Evolutionary conservation across 176 grass and related monocot genomes (phyloP), one percentile per base, ranked within the genome.

Genomic region (Avena atlantica): DNA sequence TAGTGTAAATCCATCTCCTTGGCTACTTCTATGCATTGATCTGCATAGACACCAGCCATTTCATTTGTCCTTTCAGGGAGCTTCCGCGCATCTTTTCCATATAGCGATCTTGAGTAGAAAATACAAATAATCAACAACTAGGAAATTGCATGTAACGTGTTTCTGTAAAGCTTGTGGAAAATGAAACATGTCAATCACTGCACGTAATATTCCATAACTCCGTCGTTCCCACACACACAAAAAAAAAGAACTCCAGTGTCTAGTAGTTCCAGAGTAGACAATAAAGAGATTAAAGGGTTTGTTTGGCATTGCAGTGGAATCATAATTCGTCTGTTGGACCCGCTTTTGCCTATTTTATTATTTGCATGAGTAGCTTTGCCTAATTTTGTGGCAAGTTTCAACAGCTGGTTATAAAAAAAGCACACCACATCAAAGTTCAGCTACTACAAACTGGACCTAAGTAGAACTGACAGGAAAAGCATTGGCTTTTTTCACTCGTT

Each of bases 31-130:
- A 92, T n/a, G 67, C 96, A 98, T 44, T 95, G 58, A 65, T 20
- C 83, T 80, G 92, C 93, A 89, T 98, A 95, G 59, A 85, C 81
- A 44, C 96, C 92, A 61, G 92, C 88, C 70, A 93, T 95, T 74
- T 98, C 88, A 84, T 98, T 98, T 69, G 90, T 98, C 82, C 96
- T 98, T 89, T 98, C 96, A 14, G 93, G 90, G 37, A 92, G 91
- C 48, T 31, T 84, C 23, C 87, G 89, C 3, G 91, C 86, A 45
- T 95, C 83, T 31, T 94, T 85, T 84, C 93, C 96, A 81, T 89
- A 91, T 1, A 85, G 37, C 19, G 93, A 91, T 57, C 96, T 98
- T 95, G 10, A 27, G 78, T 5, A 71, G 2, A 55, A 76, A 76
- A 74, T 14, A 1, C 0, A 52, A 51, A 23, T 9, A 55, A 79